Percentiles rank a stretch among this genome's conserved stretches.
Conservation (phyloP, 345 rosid species). For the Isatis tinctoria region DNA sequence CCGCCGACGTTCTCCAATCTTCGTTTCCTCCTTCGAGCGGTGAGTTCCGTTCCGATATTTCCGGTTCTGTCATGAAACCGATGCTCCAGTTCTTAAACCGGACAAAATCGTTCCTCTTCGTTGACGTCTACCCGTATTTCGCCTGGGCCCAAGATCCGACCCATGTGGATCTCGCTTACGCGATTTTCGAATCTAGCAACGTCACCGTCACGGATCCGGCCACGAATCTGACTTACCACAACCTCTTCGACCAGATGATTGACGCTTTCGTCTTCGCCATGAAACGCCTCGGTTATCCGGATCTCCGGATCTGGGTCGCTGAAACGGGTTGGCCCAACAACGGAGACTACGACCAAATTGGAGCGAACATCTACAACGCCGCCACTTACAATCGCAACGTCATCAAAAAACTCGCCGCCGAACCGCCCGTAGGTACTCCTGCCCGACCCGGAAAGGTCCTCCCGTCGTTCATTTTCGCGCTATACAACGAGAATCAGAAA, state of each 20-base stretch:
- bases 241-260: constrained; percentile 87
- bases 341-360: constrained; percentile 87
- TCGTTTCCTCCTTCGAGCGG: constrained; percentile 90
- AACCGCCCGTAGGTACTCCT: constrained; percentile 75
- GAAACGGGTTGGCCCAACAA: constrained; percentile 99
- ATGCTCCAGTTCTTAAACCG: constrained; percentile 82
- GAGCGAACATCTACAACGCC: constrained; percentile 78
- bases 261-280: constrained; percentile 79
- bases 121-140: constrained; percentile 82
- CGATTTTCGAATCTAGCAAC: constrained; percentile 51
- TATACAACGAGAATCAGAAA: constrained; percentile 87
- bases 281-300: constrained; percentile 65
- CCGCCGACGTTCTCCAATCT: constrained; percentile 62
- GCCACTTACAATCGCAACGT: constrained; percentile 85
- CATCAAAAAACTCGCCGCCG: constrained; percentile 51
- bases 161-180: constrained; percentile 59
- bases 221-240: constrained; percentile 60
- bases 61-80: constrained; percentile 54
- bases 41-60: constrained; percentile 61
- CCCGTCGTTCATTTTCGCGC: constrained; percentile 66
- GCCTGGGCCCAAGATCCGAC: constrained; percentile 63
- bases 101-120: constrained; percentile 79
- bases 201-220: constrained; percentile 61
- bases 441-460: constrained; percentile 70
- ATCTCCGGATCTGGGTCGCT: constrained; percentile 73